Conservation (phyloP, 768 basidiomycete genomes). For the Suillus luteus region DNA sequence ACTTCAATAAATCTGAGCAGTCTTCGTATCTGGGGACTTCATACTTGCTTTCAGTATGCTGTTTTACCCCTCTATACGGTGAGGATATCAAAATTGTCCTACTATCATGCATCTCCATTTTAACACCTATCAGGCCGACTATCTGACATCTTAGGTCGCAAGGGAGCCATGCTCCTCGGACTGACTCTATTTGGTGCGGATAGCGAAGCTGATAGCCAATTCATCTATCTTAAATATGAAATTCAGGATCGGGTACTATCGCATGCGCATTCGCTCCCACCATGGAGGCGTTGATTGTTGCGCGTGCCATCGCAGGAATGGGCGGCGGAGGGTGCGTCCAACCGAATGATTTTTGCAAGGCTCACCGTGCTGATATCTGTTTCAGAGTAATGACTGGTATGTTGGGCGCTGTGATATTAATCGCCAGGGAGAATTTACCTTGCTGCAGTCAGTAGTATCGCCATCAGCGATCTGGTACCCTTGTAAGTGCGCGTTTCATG, state of each 20-base stretch:
- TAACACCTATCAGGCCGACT: conserved; percentile 61
- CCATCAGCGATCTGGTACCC: conserved; percentile 87
- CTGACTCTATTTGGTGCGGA: conserved; percentile 76
- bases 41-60: conserved; percentile 85
- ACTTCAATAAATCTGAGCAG: conserved; percentile 78
- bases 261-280: conserved; percentile 85
- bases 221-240: conserved; percentile 22
- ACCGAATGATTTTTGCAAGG: not conserved
- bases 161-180: conserved; percentile 85
- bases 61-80: conserved; percentile 91
- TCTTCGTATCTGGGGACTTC: conserved; percentile 88
- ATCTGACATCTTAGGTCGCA: conserved; percentile 83
- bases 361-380: conserved; percentile 25
- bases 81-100: conserved; percentile 20
- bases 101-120: conserved; percentile 12
- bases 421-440: conserved; percentile 19
- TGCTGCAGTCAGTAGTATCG: conserved; percentile 72
- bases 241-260: conserved; percentile 75
- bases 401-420: conserved; percentile 15
- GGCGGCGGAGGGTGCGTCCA: conserved; percentile 83
- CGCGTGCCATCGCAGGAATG: conserved; percentile 87
- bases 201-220: conserved; percentile 18
- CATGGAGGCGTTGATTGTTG: conserved; percentile 80
- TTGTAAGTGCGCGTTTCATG: conserved; percentile 51
- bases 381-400: conserved; percentile 82